A percentile compares a stretch with the other conserved stretches of the same genome.
phyloP scores from a whole-genome alignment of 805 yeast species.

The Lachancea kluyveri region DNA sequence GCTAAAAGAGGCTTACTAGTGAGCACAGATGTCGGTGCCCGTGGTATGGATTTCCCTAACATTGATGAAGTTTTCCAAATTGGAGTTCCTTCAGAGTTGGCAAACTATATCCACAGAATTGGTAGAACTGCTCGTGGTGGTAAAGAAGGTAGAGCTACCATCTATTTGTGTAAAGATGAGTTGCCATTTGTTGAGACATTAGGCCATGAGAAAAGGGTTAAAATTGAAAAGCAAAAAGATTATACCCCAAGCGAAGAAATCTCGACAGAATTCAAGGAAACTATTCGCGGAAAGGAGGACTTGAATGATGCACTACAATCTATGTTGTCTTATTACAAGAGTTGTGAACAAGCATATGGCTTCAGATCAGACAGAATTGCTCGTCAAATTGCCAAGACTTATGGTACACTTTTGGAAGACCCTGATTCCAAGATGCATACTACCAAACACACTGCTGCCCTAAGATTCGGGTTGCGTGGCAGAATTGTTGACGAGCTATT shows the following conservation, averaged over 20 bases:
- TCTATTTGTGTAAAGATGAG: constrained; percentile 55
- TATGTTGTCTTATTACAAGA: constrained; percentile 33
- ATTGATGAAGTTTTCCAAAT: constrained; percentile 82
- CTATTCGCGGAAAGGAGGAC: constrained; percentile 21
- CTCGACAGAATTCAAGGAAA: constrained; percentile 22
- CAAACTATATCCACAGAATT: constrained; percentile 86
- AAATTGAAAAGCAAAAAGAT: constrained; percentile 39
- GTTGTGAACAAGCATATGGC: constrained; percentile 29
- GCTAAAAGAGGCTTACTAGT: constrained; percentile 52
- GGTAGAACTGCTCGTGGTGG: constrained; percentile 98
- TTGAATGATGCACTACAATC: constrained; percentile 30
- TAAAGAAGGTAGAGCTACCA: constrained; percentile 60
- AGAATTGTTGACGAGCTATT: constrained; percentile 19
- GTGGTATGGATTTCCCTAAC: constrained; percentile 93
- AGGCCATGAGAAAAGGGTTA: constrained; percentile 45
- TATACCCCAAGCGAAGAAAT: constrained; percentile 34
- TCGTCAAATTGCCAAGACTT: constrained; percentile 20
- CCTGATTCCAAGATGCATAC: constrained; percentile 20
- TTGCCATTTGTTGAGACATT: constrained; percentile 46
- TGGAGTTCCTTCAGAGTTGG: constrained; percentile 64
- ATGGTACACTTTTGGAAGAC: constrained; percentile 20
- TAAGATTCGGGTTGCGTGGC: constrained; percentile 21
- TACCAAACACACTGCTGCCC: constrained; percentile 9
- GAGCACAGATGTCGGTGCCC: constrained; percentile 89
- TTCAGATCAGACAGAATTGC: constrained; percentile 21